Conservation (phyloP, 2,329 filamentous ascomycete species). For the Trichoderma endophyticum region DNA sequence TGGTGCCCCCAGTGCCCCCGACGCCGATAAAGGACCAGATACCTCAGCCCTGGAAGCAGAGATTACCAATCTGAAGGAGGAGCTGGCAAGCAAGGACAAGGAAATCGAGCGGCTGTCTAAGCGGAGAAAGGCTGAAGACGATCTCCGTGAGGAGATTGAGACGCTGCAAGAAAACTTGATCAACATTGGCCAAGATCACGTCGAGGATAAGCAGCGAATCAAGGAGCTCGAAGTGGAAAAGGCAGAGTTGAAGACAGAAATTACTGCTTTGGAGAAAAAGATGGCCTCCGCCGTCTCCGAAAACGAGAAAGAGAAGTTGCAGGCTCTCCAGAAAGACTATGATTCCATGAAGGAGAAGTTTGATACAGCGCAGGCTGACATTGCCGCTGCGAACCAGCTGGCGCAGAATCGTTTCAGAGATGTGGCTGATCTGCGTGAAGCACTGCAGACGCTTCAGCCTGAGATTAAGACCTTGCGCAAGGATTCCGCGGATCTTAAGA, state of each 20-base stretch:
- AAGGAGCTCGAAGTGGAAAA: slow-evolving; percentile 71
- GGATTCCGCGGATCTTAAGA: slow-evolving; percentile 72
- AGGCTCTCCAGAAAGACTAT: slow-evolving; percentile 50
- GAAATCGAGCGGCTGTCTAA: slow-evolving; percentile 69
- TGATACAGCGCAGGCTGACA: slow-evolving; percentile 71
- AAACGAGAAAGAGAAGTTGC: slow-evolving; percentile 61
- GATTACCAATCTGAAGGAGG: slow-evolving; percentile 48
- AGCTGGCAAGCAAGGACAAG: slow-evolving; percentile 63
- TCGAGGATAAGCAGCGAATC: slow-evolving; percentile 74
- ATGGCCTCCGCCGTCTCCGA: slow-evolving; percentile 45
- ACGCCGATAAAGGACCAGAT: slow-evolving; percentile 26
- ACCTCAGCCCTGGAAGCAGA: slow-evolving; percentile 45
- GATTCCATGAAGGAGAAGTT: slow-evolving; percentile 68
- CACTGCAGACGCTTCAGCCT: slow-evolving; percentile 80
- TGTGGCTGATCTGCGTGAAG: slow-evolving; percentile 72
- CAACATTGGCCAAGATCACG: slow-evolving; percentile 76
- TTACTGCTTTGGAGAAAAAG: slow-evolving; percentile 69
- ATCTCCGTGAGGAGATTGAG: slow-evolving; percentile 81
- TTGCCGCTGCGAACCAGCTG: slow-evolving; percentile 80
- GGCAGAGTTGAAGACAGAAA: slow-evolving; percentile 56
- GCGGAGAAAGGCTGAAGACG: slow-evolving; percentile 72
- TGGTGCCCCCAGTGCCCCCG: slow-evolving; percentile 23
- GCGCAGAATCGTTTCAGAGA: slow-evolving; percentile 88
- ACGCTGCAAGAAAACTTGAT: slow-evolving; percentile 76
- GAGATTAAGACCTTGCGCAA: slow-evolving; percentile 76